phyloP scores from a whole-genome alignment of 2,329 filamentous ascomycete genomes.

The Lasiodiplodia sp. region DNA sequence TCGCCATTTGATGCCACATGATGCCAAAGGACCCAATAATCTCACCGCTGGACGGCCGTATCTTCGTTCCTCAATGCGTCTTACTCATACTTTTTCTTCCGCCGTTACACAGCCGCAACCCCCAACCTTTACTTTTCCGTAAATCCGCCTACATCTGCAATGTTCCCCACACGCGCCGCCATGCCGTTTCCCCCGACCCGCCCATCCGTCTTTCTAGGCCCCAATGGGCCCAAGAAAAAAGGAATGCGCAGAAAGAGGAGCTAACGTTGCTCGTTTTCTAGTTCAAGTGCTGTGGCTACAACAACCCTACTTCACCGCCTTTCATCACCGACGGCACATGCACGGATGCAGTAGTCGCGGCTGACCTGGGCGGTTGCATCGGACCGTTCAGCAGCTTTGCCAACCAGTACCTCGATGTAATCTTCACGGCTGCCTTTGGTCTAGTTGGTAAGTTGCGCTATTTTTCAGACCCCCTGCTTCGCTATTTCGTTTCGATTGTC shows the following conservation, averaged over 20 bases:
- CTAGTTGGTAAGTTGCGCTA: constrained; percentile 66
- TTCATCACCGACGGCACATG: constrained; percentile 75
- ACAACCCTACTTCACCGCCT: constrained; percentile 70
- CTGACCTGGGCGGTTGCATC: constrained; percentile 74
- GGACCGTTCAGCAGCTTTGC: constrained; percentile 71
- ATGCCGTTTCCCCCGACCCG: background rate
- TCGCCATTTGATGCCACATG: constrained; percentile 14
- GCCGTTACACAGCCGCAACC: constrained; percentile 22
- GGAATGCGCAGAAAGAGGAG: constrained; percentile 10
- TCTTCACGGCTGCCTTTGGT: constrained; percentile 82
- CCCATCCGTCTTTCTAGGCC: constrained; percentile 3
- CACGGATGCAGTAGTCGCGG: constrained; percentile 73
- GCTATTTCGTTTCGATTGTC: background rate
- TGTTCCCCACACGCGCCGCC: constrained; percentile 16
- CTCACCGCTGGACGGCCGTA: constrained; percentile 12
- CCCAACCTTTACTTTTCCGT: constrained; percentile 20
- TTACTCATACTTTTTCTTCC: constrained; percentile 27
- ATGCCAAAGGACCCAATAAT: constrained; percentile 5
- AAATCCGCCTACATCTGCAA: constrained; percentile 21
- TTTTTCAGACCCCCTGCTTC: background rate
- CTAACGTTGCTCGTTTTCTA: constrained; percentile 44
- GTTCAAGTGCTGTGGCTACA: constrained; percentile 84
- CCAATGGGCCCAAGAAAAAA: constrained; percentile 7
- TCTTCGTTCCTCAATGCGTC: constrained; percentile 18
- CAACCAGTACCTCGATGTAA: constrained; percentile 74